Conservation (phyloP, 352 stramenopile genomes). For the Globisporangium barbulae region DNA sequence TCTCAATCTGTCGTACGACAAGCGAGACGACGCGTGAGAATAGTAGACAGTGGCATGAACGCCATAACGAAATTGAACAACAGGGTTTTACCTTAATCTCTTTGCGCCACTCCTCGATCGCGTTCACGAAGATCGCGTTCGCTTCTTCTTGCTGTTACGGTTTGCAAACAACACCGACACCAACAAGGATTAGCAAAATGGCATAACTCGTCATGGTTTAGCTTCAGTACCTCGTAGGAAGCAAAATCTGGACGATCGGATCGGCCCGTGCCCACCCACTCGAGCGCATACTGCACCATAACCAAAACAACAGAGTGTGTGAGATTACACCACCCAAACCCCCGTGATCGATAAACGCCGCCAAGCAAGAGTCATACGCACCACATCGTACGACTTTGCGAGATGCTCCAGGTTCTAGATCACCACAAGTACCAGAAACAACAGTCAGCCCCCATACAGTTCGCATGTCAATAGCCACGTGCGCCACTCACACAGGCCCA, state of each 20-base stretch:
- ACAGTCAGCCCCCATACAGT: background rate
- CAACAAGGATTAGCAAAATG: background rate
- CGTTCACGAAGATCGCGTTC: slow-evolving; percentile 55
- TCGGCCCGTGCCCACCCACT: slow-evolving; percentile 64
- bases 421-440: background rate
- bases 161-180: background rate
- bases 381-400: slow-evolving; percentile 55
- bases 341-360: no score
- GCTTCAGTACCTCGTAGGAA: slow-evolving; percentile 42
- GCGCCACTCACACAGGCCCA: slow-evolving; percentile 52
- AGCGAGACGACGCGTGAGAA: no score
- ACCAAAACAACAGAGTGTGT: background rate
- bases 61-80: background rate
- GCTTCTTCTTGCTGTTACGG: slow-evolving; percentile 43
- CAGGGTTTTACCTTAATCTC: slow-evolving; percentile 32
- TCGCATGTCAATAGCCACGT: background rate
- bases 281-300: slow-evolving; percentile 52
- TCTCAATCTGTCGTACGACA: slow-evolving; percentile 32
- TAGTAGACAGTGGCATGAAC: background rate
- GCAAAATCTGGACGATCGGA: slow-evolving; percentile 56
- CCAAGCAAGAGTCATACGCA: slow-evolving; percentile 18
- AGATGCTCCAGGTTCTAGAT: slow-evolving; percentile 64
- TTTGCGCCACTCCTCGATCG: slow-evolving; percentile 60
- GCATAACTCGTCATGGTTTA: background rate
- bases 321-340: background rate